Conservation (phyloP, 495 filamentous ascomycete species). For the Penicillium desertorum region DNA sequence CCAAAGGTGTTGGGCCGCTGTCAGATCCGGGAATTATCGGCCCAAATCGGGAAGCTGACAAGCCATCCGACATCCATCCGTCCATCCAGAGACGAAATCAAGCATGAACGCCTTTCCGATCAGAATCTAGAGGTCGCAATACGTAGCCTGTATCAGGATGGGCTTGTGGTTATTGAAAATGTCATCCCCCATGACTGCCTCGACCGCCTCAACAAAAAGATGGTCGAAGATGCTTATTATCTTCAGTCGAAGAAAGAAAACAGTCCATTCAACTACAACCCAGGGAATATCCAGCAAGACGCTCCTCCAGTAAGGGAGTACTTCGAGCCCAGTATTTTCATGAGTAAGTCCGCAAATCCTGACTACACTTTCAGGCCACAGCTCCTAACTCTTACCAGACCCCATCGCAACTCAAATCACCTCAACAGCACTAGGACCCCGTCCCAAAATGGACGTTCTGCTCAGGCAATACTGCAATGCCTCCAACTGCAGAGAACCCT, state of each 20-base stretch:
- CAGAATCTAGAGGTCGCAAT: conserved; percentile 51
- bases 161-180: conserved; percentile 52
- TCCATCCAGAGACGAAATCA: conserved; percentile 21
- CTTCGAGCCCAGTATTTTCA: conserved; percentile 46
- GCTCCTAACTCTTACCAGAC: conserved; percentile 29
- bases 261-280: conserved; percentile 54
- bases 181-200: conserved; percentile 43
- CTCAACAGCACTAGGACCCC: conserved; percentile 46
- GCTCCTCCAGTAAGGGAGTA: conserved; percentile 42
- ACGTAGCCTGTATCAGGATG: conserved; percentile 49
- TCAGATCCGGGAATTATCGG: not conserved
- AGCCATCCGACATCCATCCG: conserved; percentile 20
- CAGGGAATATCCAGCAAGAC: conserved; percentile 55
- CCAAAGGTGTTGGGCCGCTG: not conserved
- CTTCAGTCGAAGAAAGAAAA: conserved; percentile 45
- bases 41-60: not conserved
- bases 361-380: no score
- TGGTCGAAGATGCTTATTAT: conserved; percentile 49
- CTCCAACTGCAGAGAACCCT: conserved; percentile 36
- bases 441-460: conserved; percentile 53
- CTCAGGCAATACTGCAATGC: conserved; percentile 54
- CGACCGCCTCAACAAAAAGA: conserved; percentile 50
- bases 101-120: conserved; percentile 22
- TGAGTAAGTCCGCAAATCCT: conserved; percentile 30
- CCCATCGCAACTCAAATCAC: conserved; percentile 53